Base-by-base conservation (phyloP, 352 stramenopile genomes). In the Globisporangium canariense region DNA sequence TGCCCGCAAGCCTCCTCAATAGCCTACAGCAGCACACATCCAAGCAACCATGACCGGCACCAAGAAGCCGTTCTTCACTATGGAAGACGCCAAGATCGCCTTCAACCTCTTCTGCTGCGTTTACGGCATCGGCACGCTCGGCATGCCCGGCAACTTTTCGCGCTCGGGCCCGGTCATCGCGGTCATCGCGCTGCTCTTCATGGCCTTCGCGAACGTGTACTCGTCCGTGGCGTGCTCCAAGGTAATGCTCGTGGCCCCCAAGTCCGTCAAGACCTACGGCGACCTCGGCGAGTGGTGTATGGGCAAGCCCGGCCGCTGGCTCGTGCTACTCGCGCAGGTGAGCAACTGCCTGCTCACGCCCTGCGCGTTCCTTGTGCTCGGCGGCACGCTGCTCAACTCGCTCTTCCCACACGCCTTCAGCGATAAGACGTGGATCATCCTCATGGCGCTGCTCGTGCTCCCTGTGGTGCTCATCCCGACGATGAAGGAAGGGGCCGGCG, bases 231-330 rank as follows among this genome's bases (percentile, higher is more conserved):
- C 30, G 25, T 67, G 63, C 50, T 72, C 63, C 55, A 75, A 72
- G 58, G 58, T 69, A 28, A 52, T 76, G 53, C 43, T 76, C 2
- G 46, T 60, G 4, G 70, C 70, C 28, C 70, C 70, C 32, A 40
- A 45, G 8, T 60, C 34, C 20, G 67, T 76, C 25, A 72, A 69
- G 34, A 76, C 70, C 10, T 73, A 67, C 46, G 62, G 68, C 13
- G 70, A 76, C 34, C 62, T 76, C n/a, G 70, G 70, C 13, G 67
- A 76, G n/a, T 76, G 70, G 63, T 60, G 55, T 46, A 65, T 76
- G 46, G 70, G 70, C 45, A 64, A 47, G 11, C 45, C 28, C 3
- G 70, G 70, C 30, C 70, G 70, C 18, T 76, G 67, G 45, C 10
- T 62, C 18, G 65, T 74, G 16, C 60, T 69, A 36, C 41, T 69